Evolutionary conservation across 176 grass and related monocot genomes (phyloP).

Genomic region (Oryza nivara): DNA sequence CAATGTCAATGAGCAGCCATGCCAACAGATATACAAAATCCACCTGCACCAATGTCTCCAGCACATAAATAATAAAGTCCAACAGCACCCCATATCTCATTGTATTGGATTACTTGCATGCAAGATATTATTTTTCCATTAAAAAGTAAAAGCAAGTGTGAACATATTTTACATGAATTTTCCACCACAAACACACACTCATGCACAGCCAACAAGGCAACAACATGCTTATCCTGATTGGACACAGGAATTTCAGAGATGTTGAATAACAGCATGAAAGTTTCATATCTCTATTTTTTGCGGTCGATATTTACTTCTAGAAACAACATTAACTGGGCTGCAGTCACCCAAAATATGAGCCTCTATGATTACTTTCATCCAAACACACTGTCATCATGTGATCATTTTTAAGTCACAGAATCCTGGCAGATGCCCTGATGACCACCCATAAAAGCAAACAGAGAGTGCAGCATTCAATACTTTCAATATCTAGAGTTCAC

Average conservation of each 20-base stretch:
- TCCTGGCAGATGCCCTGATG: neutral
- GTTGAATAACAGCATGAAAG: neutral
- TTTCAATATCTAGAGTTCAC: conserved; percentile 34
- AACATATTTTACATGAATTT: neutral
- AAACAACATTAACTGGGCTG: neutral
- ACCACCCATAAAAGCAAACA: neutral
- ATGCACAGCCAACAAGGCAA: neutral
- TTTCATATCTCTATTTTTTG: neutral
- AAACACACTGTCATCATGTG: neutral
- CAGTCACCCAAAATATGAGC: neutral
- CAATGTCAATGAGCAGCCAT: neutral
- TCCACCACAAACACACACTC: neutral
- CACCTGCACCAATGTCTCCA: conserved; percentile 5
- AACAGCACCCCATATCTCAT: neutral
- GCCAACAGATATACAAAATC: neutral
- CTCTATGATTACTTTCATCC: neutral
- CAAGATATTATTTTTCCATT: neutral
- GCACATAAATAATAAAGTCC: neutral
- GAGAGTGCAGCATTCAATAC: conserved; percentile 24
- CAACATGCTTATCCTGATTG: neutral
- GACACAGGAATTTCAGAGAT: neutral
- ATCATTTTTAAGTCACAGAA: neutral
- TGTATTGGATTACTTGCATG: neutral
- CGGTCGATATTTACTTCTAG: neutral
- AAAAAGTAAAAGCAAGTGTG: neutral